Evolutionary conservation across 805 yeast genomes (phyloP).

Genomic region (Lachancea dasiensis): DNA sequence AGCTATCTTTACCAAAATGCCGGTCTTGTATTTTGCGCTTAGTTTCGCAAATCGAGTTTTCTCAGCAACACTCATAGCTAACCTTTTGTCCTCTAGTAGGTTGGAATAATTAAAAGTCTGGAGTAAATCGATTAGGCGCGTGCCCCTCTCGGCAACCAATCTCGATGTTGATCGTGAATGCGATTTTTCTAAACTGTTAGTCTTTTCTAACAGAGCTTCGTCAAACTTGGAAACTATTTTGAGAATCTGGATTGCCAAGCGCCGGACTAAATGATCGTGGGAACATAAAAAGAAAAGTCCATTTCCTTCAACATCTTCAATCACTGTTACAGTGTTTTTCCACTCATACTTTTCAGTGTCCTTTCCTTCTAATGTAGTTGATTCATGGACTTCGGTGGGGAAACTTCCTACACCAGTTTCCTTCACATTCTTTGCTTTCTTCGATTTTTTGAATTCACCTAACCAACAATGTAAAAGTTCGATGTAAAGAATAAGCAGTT

Average conservation of each 20-base stretch:
- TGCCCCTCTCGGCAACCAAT: slow-evolving; percentile 73
- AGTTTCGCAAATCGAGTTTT: slow-evolving; percentile 62
- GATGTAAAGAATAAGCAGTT: slow-evolving; percentile 61
- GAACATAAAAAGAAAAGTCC: slow-evolving; percentile 89
- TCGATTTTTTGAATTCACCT: slow-evolving; percentile 45
- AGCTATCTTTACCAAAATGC: slow-evolving; percentile 68
- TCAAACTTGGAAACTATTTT: slow-evolving; percentile 83
- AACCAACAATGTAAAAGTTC: slow-evolving; percentile 82
- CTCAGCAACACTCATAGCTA: slow-evolving; percentile 66
- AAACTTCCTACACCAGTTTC: slow-evolving; percentile 31
- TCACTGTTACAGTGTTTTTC: slow-evolving; percentile 73
- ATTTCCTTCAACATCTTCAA: slow-evolving; percentile 94
- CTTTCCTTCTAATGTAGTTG: slow-evolving; percentile 14
- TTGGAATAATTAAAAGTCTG: slow-evolving; percentile 65
- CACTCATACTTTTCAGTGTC: slow-evolving; percentile 59
- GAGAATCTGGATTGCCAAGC: slow-evolving; percentile 67
- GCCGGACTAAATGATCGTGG: slow-evolving; percentile 71
- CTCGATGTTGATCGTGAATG: slow-evolving; percentile 53
- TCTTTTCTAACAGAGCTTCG: slow-evolving; percentile 60
- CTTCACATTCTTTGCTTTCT: slow-evolving; percentile 27
- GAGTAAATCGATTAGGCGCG: slow-evolving; percentile 68
- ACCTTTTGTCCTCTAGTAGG: slow-evolving; percentile 47
- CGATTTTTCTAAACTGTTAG: slow-evolving; percentile 21
- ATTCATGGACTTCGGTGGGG: slow-evolving; percentile 11
- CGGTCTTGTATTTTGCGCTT: slow-evolving; percentile 49